Evolutionary conservation across 768 basidiomycete species (phyloP), one percentile per base, ranked within the genome.

Genomic region (Serpula lacrymans): DNA sequence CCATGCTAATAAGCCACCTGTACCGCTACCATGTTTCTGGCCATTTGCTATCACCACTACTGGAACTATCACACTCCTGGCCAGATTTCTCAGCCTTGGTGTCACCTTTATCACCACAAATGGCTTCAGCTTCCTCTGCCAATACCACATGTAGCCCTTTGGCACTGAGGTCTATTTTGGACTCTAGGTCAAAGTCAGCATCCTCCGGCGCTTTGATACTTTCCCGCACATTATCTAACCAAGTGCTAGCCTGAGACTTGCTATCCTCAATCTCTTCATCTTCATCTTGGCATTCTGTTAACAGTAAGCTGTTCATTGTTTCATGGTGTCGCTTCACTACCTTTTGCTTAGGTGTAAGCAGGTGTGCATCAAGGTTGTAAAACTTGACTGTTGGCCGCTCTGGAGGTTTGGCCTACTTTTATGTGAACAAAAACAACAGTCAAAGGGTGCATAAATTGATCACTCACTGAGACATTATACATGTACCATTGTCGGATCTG

Each of bases 301-400:
- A 33, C 32, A 33, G n/a, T 14, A 33, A 33, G 32, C n/a, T 33
- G 32, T 33, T 33, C 32, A 33, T 33, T 2, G 32, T 14, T 17
- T 33, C 33, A 8, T 34, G 33, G 30, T 34, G 11, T n/a, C 33
- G 18, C n/a, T n/a, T n/a, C n/a, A n/a, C n/a, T n/a, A n/a, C n/a
- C n/a, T n/a, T n/a, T n/a, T n/a, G n/a, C n/a, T 21, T 35, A 9
- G 34, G 8, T 17, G 5, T 25, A 7, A 36, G 25, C 3, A 36
- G 6, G 14, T 22, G 21, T 3, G 21, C 20, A 5, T 35, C 18
- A 4, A 35, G 34, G 34, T 23, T 16, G 6, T 36, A 36, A 7
- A 23, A 23, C 22, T 23, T 23, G 34, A 23, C 12, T 5, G 21
- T 23, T 7, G n/a, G n/a, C n/a, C n/a, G n/a, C n/a, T n/a, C n/a